Evolutionary conservation across 176 grass and related monocot species (phyloP).

Genomic region (Eragrostis curvula): DNA sequence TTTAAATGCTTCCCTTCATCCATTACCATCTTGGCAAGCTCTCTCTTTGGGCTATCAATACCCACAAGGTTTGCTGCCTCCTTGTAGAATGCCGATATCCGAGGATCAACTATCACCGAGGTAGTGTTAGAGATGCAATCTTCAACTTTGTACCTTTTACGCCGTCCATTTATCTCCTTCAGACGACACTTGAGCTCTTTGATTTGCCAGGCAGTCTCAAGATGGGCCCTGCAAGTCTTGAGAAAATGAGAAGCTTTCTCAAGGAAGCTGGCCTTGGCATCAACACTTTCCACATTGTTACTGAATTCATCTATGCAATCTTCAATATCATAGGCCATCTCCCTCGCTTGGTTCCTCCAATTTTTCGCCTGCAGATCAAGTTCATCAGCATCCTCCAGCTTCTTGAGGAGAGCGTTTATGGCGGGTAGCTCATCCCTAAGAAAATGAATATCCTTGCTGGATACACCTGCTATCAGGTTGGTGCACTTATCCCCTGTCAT

Average conservation of each 20-base stretch:
- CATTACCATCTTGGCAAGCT: not conserved
- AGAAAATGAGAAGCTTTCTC: not conserved
- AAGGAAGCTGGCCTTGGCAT: not conserved
- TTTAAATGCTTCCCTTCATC: not conserved
- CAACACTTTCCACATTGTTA: not conserved
- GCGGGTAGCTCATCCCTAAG: not conserved
- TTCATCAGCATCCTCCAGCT: not conserved
- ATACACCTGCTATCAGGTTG: not conserved
- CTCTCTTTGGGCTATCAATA: not conserved
- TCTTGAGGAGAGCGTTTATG: slow-evolving; percentile 5
- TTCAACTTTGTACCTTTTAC: slow-evolving; percentile 7
- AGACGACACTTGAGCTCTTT: slow-evolving; percentile 6
- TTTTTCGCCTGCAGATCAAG: not conserved
- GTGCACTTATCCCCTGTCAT: not conserved
- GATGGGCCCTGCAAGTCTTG: not conserved
- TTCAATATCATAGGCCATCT: not conserved
- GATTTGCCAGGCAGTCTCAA: not conserved
- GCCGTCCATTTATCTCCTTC: not conserved
- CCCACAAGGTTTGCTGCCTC: not conserved
- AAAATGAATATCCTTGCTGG: not conserved
- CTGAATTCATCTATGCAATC: not conserved
- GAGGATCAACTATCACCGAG: slow-evolving; percentile 1
- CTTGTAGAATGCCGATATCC: not conserved
- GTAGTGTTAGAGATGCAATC: not conserved
- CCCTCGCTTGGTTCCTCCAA: not conserved